Conservation (phyloP, 345 rosid genomes). For the Murraya paniculata region DNA sequence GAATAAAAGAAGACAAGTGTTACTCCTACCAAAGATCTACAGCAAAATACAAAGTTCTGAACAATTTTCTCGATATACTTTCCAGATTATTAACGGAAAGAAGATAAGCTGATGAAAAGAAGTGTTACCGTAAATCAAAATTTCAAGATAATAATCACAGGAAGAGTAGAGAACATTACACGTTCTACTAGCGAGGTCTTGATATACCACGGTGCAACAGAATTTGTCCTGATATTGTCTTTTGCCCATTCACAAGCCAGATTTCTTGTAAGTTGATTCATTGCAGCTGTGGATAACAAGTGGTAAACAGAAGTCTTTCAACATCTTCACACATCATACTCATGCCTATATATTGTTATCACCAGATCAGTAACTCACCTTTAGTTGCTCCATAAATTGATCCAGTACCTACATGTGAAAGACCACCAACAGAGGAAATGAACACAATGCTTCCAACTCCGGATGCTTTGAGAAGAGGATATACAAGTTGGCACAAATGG, state of each 20-base stretch:
- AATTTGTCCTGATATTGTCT: constrained; percentile 79
- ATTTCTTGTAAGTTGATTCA: constrained; percentile 75
- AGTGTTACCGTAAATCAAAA: background rate
- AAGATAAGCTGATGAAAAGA: background rate
- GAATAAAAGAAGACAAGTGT: background rate
- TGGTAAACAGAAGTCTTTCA: background rate
- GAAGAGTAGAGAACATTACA: constrained; percentile 34
- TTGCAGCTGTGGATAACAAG: constrained; percentile 49
- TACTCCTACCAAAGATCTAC: background rate
- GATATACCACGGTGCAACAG: constrained; percentile 85
- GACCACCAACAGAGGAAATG: constrained; percentile 82
- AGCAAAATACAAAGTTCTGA: background rate
- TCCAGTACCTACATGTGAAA: constrained; percentile 44
- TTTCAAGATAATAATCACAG: background rate
- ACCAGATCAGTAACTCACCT: constrained; percentile 37
- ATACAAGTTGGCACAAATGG: constrained; percentile 74
- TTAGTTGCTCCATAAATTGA: constrained; percentile 71
- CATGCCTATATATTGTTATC: background rate
- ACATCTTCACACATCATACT: background rate
- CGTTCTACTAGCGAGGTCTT: constrained; percentile 71
- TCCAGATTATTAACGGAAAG: background rate
- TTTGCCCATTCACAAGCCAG: constrained; percentile 94
- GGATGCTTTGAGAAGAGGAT: constrained; percentile 85
- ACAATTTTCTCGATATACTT: background rate
- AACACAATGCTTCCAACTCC: constrained; percentile 76